A percentile compares a stretch with the other conserved stretches of the same genome.
phyloP scores from a whole-genome alignment of 495 filamentous ascomycete genomes.

The Neurospora cerealis region DNA sequence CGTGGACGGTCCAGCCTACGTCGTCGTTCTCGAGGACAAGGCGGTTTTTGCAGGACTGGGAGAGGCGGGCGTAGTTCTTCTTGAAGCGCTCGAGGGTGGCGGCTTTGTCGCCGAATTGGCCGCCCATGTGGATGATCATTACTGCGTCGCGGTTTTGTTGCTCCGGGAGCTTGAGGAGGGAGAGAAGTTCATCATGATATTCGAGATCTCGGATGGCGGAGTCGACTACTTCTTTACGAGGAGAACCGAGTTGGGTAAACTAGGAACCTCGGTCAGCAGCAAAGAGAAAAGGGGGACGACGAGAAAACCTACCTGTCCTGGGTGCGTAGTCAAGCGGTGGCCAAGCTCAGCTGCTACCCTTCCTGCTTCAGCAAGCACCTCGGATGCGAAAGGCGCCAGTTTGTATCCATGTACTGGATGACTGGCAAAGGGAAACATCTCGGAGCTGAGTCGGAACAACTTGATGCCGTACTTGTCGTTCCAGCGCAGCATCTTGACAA shows the following conservation, averaged over 20 bases:
- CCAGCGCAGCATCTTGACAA: conserved; percentile 81
- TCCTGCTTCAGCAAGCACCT: conserved; percentile 67
- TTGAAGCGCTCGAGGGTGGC: conserved; percentile 76
- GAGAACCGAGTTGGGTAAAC: conserved; percentile 85
- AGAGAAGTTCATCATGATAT: conserved; percentile 81
- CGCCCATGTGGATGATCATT: conserved; percentile 94
- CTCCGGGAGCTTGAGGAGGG: conserved; percentile 63
- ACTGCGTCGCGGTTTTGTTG: conserved; percentile 82
- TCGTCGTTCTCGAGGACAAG: conserved; percentile 94
- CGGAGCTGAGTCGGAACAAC: conserved; percentile 84
- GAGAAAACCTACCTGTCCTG: conserved; percentile 54
- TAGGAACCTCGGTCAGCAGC: conserved; percentile 16
- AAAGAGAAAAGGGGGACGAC: neutral
- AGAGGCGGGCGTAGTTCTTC: conserved; percentile 56
- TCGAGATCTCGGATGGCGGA: conserved; percentile 73
- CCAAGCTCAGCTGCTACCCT: conserved; percentile 69
- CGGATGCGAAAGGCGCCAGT: conserved; percentile 74
- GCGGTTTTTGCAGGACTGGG: conserved; percentile 62
- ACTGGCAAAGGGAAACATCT: conserved; percentile 95
- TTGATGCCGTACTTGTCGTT: conserved; percentile 90
- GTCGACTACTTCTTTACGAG: conserved; percentile 60
- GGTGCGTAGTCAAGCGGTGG: conserved; percentile 83
- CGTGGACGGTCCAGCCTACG: conserved; percentile 80
- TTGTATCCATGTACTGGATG: conserved; percentile 83
- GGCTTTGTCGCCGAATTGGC: conserved; percentile 78